phyloP scores from a whole-genome alignment of 768 basidiomycete genomes.

The Dictyophora rubrovolvata region DNA sequence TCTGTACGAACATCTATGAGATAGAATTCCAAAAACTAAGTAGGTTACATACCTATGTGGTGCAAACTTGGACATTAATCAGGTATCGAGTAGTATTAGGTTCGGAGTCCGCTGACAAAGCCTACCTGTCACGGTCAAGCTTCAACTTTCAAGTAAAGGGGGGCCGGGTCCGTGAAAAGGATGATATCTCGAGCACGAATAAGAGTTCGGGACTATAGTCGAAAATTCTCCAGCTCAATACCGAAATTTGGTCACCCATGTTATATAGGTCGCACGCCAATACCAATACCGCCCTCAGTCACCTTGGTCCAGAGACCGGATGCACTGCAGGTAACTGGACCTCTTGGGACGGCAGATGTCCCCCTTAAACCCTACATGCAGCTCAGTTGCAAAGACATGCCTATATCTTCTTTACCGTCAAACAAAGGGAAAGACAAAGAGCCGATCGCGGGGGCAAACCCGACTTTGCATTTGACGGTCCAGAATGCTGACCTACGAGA shows the following conservation, averaged over 20 bases:
- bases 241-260: slow-evolving; percentile 22
- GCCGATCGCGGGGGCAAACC: slow-evolving; percentile 12
- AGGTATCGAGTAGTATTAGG: slow-evolving; percentile 3
- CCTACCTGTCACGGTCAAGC: neutral
- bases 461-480: slow-evolving; percentile 26
- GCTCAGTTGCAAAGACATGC: slow-evolving; percentile 19
- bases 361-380: slow-evolving; percentile 38
- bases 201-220: slow-evolving; percentile 9
- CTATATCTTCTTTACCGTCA: neutral
- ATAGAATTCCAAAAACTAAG: neutral
- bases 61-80: slow-evolving; percentile 67
- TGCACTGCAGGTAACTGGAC: slow-evolving; percentile 47
- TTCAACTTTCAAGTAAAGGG: no score
- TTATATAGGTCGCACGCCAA: slow-evolving; percentile 39
- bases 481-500: slow-evolving; percentile 58
- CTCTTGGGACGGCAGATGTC: slow-evolving; percentile 41
- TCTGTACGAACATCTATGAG: neutral
- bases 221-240: slow-evolving; percentile 40
- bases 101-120: neutral
- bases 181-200: slow-evolving; percentile 6
- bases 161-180: neutral
- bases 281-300: slow-evolving; percentile 43
- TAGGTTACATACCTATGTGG: slow-evolving; percentile 40
- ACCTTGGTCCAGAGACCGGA: slow-evolving; percentile 26
- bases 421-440: neutral